phyloP scores from a whole-genome alignment of 2,329 filamentous ascomycete species.

The Colletotrichum eremochloae region DNA sequence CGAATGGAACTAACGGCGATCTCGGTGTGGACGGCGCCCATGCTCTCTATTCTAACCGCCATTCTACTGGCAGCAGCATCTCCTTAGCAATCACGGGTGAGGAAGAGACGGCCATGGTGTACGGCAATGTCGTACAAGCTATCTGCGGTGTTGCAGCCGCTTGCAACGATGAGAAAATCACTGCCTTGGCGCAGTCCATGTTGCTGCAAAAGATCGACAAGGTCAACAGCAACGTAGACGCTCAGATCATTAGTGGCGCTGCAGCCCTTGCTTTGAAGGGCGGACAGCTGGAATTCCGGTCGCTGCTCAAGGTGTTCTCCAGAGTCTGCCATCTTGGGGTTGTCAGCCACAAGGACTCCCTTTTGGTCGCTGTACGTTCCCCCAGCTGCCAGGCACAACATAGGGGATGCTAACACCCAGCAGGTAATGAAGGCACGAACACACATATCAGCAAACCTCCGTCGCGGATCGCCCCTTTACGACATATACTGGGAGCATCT shows the following conservation, averaged over 20 bases:
- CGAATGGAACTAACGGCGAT: slow-evolving; percentile 65
- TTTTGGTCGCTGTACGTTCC: slow-evolving; percentile 78
- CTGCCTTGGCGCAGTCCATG: slow-evolving; percentile 93
- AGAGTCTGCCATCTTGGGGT: slow-evolving; percentile 81
- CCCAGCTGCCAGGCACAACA: neutral
- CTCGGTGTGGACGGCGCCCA: slow-evolving; percentile 51
- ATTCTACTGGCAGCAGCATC: slow-evolving; percentile 80
- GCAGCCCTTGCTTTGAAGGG: slow-evolving; percentile 83
- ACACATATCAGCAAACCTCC: slow-evolving; percentile 79
- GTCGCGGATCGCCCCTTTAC: slow-evolving; percentile 79
- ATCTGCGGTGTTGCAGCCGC: slow-evolving; percentile 90
- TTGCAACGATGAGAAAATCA: slow-evolving; percentile 91
- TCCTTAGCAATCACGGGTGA: slow-evolving; percentile 82
- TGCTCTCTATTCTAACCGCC: slow-evolving; percentile 65
- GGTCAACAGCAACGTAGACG: slow-evolving; percentile 83
- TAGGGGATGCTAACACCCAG: neutral
- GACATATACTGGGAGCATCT: slow-evolving; percentile 87
- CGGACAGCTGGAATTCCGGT: slow-evolving; percentile 85
- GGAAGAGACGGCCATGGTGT: slow-evolving; percentile 82
- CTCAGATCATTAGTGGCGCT: slow-evolving; percentile 86
- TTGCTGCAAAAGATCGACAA: slow-evolving; percentile 95
- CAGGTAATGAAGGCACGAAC: slow-evolving; percentile 83
- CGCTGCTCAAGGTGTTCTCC: slow-evolving; percentile 86
- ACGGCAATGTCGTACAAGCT: slow-evolving; percentile 92
- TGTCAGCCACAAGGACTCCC: slow-evolving; percentile 73